phyloP scores from a whole-genome alignment of 257 asterid genomes.

The Datura wrightii region DNA sequence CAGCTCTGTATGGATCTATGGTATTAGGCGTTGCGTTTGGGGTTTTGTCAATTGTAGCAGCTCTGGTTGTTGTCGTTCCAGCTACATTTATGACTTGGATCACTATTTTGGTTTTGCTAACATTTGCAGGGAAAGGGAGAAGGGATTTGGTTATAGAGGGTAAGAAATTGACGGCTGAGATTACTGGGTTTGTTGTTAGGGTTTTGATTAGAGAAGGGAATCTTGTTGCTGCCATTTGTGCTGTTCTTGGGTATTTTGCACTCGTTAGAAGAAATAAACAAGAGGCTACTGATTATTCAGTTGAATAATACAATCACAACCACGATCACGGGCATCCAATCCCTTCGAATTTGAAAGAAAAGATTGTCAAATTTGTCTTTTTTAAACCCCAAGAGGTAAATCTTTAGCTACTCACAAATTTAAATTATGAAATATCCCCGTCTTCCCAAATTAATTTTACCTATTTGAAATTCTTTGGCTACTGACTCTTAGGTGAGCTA shows the following conservation, averaged over 20 bases:
- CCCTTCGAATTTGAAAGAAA: background rate
- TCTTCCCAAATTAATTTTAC: background rate
- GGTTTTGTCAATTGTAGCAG: conserved; percentile 76
- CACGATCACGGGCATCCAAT: background rate
- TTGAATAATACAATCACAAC: too few species aligned
- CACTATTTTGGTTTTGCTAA: conserved; percentile 68
- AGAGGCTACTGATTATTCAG: conserved; percentile 33
- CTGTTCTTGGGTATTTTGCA: conserved; percentile 79
- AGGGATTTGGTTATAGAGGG: conserved; percentile 72
- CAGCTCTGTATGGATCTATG: conserved; percentile 73
- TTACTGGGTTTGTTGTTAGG: conserved; percentile 66
- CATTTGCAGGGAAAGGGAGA: conserved; percentile 84
- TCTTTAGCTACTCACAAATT: background rate
- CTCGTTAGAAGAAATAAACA: conserved; percentile 55
- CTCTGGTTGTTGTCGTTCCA: conserved; percentile 85
- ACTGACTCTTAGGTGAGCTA: background rate
- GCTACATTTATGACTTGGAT: conserved; percentile 91
- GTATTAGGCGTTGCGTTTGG: conserved; percentile 77
- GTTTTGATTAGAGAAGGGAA: conserved; percentile 89
- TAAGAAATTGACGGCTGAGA: conserved; percentile 81
- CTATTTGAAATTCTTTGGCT: background rate
- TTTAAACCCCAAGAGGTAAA: too few species aligned
- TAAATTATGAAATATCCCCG: background rate
- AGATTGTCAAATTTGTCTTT: background rate
- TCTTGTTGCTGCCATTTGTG: conserved; percentile 80